These are phyloP conservation scores for Setomelanomma holmii DNA, from an alignment of 2,329 filamentous ascomycete species.

Conservation along the genomic window DNA sequence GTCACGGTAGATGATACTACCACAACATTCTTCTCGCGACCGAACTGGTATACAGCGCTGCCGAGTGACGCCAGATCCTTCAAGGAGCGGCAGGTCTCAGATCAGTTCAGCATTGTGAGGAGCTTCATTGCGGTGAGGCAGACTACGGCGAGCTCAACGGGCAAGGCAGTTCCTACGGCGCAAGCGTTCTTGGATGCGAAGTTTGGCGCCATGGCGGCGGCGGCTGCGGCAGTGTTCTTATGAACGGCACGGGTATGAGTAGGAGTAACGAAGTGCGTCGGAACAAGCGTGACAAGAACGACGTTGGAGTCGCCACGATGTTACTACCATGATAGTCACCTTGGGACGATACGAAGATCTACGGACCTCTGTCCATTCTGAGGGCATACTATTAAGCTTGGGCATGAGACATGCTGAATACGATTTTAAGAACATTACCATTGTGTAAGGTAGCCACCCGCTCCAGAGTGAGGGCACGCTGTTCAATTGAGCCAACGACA, in stretches of 20 bases:
- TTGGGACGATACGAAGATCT: too few relatives aligned
- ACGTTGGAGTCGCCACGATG: too few relatives aligned
- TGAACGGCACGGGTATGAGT: constrained; percentile 5
- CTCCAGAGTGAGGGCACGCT: too few relatives aligned
- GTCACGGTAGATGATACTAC: constrained; percentile 31
- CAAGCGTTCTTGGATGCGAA: constrained; percentile 25
- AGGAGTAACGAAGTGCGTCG: not conserved
- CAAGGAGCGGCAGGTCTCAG: constrained; percentile 40
- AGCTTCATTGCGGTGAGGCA: constrained; percentile 24
- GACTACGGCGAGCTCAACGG: constrained; percentile 25
- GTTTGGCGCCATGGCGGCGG: constrained; percentile 38
- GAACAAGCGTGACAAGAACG: not conserved
- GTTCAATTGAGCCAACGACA: too few relatives aligned
- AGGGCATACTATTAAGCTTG: too few relatives aligned
- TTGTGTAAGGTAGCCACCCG: too few relatives aligned
- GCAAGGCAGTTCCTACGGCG: constrained; percentile 29
- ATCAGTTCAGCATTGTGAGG: constrained; percentile 40
- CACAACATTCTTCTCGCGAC: constrained; percentile 30
- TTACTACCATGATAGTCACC: too few relatives aligned
- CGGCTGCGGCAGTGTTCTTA: constrained; percentile 35
- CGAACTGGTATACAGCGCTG: constrained; percentile 40
- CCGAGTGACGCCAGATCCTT: constrained; percentile 34
- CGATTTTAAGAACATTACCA: too few relatives aligned
- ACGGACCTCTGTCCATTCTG: too few relatives aligned
- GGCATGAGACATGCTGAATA: too few relatives aligned